Conservation (phyloP, 2,329 filamentous ascomycete species). For the Aspergillus alliaceus region DNA sequence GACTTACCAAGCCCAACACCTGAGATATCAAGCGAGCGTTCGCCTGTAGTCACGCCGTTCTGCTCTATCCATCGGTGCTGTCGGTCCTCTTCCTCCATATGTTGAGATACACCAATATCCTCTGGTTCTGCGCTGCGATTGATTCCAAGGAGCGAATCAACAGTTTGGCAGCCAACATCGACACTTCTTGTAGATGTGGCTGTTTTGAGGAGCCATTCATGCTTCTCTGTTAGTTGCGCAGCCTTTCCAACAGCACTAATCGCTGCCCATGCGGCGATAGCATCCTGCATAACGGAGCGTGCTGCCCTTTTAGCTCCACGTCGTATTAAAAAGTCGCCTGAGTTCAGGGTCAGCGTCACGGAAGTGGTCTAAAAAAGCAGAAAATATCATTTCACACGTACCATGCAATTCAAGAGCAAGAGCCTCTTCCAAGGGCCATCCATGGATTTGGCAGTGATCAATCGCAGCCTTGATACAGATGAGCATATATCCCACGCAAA, state of each 20-base stretch:
- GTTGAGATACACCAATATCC: conserved; percentile 27
- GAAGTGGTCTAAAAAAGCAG: conserved; percentile 1
- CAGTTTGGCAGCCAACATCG: conserved; percentile 60
- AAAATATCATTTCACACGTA: conserved; percentile 12
- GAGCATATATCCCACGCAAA: not conserved
- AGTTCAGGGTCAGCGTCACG: conserved; percentile 1
- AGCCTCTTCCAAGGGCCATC: conserved; percentile 60
- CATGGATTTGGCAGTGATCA: conserved; percentile 60
- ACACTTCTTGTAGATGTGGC: conserved; percentile 52
- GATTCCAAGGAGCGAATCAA: conserved; percentile 48
- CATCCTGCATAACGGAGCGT: conserved; percentile 57
- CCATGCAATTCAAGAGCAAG: conserved; percentile 62
- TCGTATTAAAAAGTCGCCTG: conserved; percentile 55
- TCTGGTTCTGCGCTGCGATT: conserved; percentile 33
- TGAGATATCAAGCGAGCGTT: conserved; percentile 43
- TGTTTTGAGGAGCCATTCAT: conserved; percentile 61
- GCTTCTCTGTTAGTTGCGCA: conserved; percentile 56
- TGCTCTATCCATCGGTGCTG: conserved; percentile 46
- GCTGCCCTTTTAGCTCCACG: conserved; percentile 60
- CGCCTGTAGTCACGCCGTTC: conserved; percentile 37
- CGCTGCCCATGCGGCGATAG: conserved; percentile 59
- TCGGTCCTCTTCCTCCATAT: conserved; percentile 40
- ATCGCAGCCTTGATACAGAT: conserved; percentile 53
- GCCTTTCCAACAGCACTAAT: conserved; percentile 61
- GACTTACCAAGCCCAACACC: conserved; percentile 40